These are phyloP conservation scores for Podosphaera aphanis DNA, from an alignment of 2,329 filamentous ascomycete species.

Conservation along the genomic window DNA sequence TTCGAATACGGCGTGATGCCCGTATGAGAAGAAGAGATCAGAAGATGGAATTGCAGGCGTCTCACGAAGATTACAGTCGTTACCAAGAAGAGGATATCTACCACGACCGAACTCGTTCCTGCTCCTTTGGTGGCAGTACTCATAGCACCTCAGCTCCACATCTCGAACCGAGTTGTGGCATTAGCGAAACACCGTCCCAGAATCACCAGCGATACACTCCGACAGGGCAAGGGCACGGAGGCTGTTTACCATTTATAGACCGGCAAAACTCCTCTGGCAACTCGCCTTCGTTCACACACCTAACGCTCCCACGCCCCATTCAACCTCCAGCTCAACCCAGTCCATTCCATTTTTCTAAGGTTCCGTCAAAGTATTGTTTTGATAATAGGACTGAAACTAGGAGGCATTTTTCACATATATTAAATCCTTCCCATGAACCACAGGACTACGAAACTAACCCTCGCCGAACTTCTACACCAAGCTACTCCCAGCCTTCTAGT, in stretches of 20 bases:
- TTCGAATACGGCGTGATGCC: constrained; percentile 83
- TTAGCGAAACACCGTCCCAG: not conserved
- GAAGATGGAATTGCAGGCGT: constrained; percentile 24
- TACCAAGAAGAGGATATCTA: constrained; percentile 14
- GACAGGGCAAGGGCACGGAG: not conserved
- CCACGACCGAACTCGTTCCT: constrained; percentile 9
- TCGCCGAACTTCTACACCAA: not conserved
- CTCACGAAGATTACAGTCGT: constrained; percentile 36
- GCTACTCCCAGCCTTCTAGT: not conserved
- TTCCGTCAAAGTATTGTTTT: not conserved
- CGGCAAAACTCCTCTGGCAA: not conserved
- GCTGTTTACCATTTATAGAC: not conserved
- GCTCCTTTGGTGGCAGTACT: constrained; percentile 4
- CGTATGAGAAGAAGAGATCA: constrained; percentile 76
- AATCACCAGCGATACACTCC: not conserved
- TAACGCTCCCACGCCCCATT: not conserved
- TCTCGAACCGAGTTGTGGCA: not conserved
- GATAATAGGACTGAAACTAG: not conserved
- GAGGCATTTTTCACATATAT: not conserved
- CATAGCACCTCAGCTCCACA: not conserved
- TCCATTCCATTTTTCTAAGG: not conserved
- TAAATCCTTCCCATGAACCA: not conserved
- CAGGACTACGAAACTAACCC: not conserved
- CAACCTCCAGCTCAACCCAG: not conserved
- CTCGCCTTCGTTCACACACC: not conserved